These are phyloP conservation scores for Dothiorella sarmentorum DNA, from an alignment of 2,329 filamentous ascomycete species.

Conservation along the genomic window DNA sequence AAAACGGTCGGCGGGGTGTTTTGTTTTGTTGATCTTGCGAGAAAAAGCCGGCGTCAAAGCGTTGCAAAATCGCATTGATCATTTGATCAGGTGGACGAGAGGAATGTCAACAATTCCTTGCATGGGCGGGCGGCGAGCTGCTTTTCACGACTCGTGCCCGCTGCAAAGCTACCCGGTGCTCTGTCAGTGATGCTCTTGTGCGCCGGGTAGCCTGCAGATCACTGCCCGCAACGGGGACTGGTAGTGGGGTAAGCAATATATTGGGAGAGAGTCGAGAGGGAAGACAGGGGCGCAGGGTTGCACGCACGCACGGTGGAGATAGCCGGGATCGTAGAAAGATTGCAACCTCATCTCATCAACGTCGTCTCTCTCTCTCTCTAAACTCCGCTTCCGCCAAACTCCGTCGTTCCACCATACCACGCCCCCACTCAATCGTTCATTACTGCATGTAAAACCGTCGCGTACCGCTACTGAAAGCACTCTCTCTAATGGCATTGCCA, in stretches of 20 bases:
- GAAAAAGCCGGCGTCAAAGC: too few species aligned
- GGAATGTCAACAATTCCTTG: too few species aligned
- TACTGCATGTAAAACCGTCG: not conserved
- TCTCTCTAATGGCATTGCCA: not conserved
- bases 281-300: too few species aligned
- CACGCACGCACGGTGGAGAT: not conserved
- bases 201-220: not conserved
- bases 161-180: too few species aligned
- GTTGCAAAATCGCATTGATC: too few species aligned
- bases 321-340: not conserved
- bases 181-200: too few species aligned
- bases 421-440: not conserved
- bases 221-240: not conserved
- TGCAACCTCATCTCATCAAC: not conserved
- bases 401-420: not conserved
- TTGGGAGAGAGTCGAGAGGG: too few species aligned
- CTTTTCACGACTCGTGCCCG: too few species aligned
- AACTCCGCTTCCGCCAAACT: not conserved
- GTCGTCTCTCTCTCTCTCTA: not conserved
- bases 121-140: too few species aligned
- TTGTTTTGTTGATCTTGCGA: too few species aligned
- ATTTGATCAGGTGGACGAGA: too few species aligned
- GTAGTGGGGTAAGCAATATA: not conserved
- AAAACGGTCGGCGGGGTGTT: too few species aligned
- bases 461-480: not conserved